These are phyloP conservation scores for Arthonia radiata DNA, from an alignment of 495 filamentous ascomycete species.

Conservation along the genomic window DNA sequence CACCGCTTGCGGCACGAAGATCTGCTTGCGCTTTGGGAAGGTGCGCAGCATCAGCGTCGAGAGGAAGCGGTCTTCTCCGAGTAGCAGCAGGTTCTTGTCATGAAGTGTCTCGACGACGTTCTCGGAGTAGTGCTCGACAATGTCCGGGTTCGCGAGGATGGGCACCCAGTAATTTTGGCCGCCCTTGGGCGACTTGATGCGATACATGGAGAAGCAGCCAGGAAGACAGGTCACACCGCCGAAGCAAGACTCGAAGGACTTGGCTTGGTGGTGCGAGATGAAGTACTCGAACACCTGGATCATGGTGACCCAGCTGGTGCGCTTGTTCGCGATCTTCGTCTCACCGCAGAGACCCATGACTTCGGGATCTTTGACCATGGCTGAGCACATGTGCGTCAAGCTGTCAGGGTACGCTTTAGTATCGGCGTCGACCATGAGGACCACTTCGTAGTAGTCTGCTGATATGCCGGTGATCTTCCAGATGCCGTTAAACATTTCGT, in stretches of 20 bases:
- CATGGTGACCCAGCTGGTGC: conserved; percentile 79
- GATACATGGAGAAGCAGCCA: conserved; percentile 99
- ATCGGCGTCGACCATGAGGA: conserved; percentile 98
- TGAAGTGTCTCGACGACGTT: conserved; percentile 98
- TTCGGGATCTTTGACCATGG: conserved; percentile 97
- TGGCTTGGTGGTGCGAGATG: conserved; percentile 89
- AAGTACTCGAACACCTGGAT: conserved; percentile 99
- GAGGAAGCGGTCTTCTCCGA: conserved; percentile 93
- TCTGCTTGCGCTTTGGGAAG: conserved; percentile 96
- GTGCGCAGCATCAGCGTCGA: conserved; percentile 95
- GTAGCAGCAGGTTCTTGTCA: conserved; percentile 88
- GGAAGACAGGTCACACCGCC: conserved; percentile 98
- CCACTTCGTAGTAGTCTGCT: conserved; percentile 89
- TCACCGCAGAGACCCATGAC: conserved; percentile 98
- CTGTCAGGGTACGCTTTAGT: conserved; percentile 98
- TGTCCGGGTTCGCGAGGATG: conserved; percentile 92
- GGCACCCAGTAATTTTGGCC: conserved; percentile 99
- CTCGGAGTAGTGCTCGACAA: conserved; percentile 98
- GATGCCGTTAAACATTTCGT: conserved; percentile 97
- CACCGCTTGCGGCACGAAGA: conserved; percentile 93
- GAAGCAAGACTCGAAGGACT: conserved; percentile 95
- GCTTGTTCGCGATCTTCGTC: conserved; percentile 99
- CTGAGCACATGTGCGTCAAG: conserved; percentile 93
- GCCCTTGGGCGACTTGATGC: conserved; percentile 96
- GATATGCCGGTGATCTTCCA: conserved; percentile 97